phyloP scores from a whole-genome alignment of 2,329 filamentous ascomycete genomes.

The Aspergillus transmontanensis region DNA sequence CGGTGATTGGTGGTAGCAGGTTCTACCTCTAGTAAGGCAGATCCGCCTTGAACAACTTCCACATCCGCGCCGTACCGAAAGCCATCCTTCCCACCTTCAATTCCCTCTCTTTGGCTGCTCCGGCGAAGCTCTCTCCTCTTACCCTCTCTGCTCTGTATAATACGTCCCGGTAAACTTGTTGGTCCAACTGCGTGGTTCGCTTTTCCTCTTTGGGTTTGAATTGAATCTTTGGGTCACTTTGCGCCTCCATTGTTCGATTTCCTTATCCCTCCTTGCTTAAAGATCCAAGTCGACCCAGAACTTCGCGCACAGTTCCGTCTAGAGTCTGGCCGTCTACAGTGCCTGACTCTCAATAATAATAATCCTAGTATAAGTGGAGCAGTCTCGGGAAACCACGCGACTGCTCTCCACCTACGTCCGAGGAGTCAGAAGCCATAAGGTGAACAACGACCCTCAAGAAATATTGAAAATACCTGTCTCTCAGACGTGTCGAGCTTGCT shows the following conservation, averaged over 20 bases:
- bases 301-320: background rate
- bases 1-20: slow-evolving; percentile 11
- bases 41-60: slow-evolving; percentile 1
- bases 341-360: background rate
- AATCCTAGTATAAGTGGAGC: slow-evolving; percentile 1
- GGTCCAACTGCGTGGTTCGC: background rate
- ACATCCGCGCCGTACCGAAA: slow-evolving; percentile 15
- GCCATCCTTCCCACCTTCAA: slow-evolving; percentile 4
- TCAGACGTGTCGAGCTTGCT: background rate
- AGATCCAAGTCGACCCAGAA: background rate
- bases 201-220: background rate
- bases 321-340: background rate
- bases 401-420: background rate
- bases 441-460: background rate
- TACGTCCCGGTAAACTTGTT: background rate
- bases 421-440: background rate
- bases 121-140: slow-evolving; percentile 5
- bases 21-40: slow-evolving; percentile 1
- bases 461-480: background rate
- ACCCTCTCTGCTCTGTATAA: slow-evolving; percentile 2
- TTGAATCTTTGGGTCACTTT: background rate
- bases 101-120: slow-evolving; percentile 7
- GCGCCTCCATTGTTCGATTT: background rate
- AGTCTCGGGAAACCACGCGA: background rate
- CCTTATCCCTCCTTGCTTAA: background rate